Conservation (phyloP, 2,329 filamentous ascomycete genomes). For the Dactylellina leptospora region DNA sequence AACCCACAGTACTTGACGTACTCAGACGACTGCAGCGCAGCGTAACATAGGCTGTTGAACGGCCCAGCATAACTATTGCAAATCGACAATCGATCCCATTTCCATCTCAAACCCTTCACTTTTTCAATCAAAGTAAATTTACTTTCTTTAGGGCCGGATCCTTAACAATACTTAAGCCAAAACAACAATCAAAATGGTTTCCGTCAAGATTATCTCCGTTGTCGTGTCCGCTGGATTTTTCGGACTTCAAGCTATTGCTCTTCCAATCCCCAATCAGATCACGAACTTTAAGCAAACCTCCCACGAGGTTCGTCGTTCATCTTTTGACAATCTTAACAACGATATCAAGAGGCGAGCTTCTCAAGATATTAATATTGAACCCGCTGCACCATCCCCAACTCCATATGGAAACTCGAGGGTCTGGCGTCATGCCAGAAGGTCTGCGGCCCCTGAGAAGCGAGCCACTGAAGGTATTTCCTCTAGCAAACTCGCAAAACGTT, state of each 20-base stretch:
- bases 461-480: slow-evolving; percentile 11
- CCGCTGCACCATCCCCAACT: not conserved
- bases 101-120: not conserved
- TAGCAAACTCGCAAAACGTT: not conserved
- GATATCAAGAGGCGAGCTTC: slow-evolving; percentile 12
- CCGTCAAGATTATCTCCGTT: slow-evolving; percentile 22
- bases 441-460: slow-evolving; percentile 1
- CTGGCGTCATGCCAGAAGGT: slow-evolving; percentile 6
- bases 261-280: slow-evolving; percentile 37
- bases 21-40: slow-evolving; percentile 41
- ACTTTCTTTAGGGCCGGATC: slow-evolving; percentile 15
- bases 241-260: slow-evolving; percentile 33
- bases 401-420: slow-evolving; percentile 5
- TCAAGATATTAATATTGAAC: not conserved
- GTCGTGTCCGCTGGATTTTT: slow-evolving; percentile 35
- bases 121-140: not conserved
- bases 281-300: slow-evolving; percentile 19
- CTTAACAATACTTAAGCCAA: slow-evolving; percentile 2
- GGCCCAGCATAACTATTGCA: slow-evolving; percentile 11
- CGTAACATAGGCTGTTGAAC: slow-evolving; percentile 46
- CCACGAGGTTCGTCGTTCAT: slow-evolving; percentile 1
- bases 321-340: not conserved
- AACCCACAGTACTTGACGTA: slow-evolving; percentile 36
- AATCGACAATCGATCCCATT: not conserved
- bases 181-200: slow-evolving; percentile 34